Percentiles rank a stretch among this genome's conserved stretches.
These are phyloP conservation scores for Pisolithus marmoratus DNA, from an alignment of 768 basidiomycete species.

Conservation along the genomic window DNA sequence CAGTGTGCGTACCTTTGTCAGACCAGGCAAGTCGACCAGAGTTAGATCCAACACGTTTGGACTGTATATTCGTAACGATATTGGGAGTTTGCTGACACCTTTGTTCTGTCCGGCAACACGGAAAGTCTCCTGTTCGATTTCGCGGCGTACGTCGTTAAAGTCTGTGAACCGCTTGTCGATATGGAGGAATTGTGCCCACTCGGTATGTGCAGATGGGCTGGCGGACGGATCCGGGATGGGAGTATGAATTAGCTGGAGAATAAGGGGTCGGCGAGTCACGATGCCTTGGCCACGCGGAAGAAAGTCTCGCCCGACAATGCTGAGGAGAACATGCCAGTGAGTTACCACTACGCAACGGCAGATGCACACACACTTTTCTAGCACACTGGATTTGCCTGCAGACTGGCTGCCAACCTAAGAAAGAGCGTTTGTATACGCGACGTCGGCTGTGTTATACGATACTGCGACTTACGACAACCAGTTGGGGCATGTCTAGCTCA, in stretches of 20 bases:
- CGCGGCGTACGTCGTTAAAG: constrained; percentile 87
- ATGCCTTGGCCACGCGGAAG: constrained; percentile 89
- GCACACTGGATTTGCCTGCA: constrained; percentile 91
- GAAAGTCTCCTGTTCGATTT: constrained; percentile 97
- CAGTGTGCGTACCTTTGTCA: constrained; percentile 78
- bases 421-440: neutral
- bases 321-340: constrained; percentile 22
- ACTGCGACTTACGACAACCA: constrained; percentile 66
- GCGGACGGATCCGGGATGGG: constrained; percentile 49
- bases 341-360: neutral
- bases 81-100: constrained; percentile 93
- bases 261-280: constrained; percentile 91
- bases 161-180: constrained; percentile 96
- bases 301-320: constrained; percentile 93
- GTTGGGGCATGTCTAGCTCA: constrained; percentile 89
- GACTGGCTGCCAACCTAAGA: constrained; percentile 91
- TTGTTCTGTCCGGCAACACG: constrained; percentile 98
- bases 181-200: constrained; percentile 98
- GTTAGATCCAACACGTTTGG: constrained; percentile 95
- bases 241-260: constrained; percentile 93
- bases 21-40: constrained; percentile 90
- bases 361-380: constrained; percentile 72
- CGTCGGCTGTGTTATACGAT: neutral
- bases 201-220: constrained; percentile 48
- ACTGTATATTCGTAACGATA: constrained; percentile 92